Evolutionary conservation across 495 filamentous ascomycete genomes (phyloP).

Genomic region (Aspergillus haitiensis): DNA sequence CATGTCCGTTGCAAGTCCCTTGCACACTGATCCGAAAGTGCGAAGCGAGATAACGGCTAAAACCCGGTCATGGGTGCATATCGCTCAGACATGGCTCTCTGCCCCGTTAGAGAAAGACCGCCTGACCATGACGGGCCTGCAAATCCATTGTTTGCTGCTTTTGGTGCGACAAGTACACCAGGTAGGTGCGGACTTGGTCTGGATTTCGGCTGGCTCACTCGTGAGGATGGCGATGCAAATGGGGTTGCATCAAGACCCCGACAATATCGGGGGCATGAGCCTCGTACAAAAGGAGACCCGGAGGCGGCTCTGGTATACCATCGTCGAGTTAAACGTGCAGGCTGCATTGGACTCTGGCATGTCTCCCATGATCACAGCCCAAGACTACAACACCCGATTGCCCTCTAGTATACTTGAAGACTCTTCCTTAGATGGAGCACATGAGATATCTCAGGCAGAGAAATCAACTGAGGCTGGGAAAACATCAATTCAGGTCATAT

Average conservation of each 20-base stretch:
- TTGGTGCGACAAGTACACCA: slow-evolving; percentile 50
- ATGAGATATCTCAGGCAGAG: slow-evolving; percentile 23
- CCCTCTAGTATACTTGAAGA: slow-evolving; percentile 53
- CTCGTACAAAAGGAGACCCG: slow-evolving; percentile 47
- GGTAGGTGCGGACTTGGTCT: slow-evolving; percentile 51
- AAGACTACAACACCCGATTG: slow-evolving; percentile 52
- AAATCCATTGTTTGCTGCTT: slow-evolving; percentile 51
- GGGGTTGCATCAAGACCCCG: slow-evolving; percentile 57
- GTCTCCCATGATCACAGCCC: slow-evolving; percentile 47
- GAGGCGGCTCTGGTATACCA: slow-evolving; percentile 57
- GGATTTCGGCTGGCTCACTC: slow-evolving; percentile 53
- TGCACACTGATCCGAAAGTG: slow-evolving; percentile 29
- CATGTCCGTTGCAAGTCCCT: slow-evolving; percentile 40
- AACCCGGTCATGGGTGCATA: slow-evolving; percentile 46
- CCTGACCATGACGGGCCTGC: slow-evolving; percentile 43
- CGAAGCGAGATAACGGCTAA: slow-evolving; percentile 31
- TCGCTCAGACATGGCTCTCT: slow-evolving; percentile 52
- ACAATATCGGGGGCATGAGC: slow-evolving; percentile 41
- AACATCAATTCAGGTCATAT: slow-evolving; percentile 43
- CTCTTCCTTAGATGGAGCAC: no score
- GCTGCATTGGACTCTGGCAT: slow-evolving; percentile 53
- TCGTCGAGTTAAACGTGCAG: slow-evolving; percentile 56
- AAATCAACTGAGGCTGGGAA: background rate
- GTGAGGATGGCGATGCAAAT: slow-evolving; percentile 55
- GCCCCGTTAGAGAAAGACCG: slow-evolving; percentile 52